Conservation (phyloP, 2,329 filamentous ascomycete genomes). For the Exserohilum turcica region DNA sequence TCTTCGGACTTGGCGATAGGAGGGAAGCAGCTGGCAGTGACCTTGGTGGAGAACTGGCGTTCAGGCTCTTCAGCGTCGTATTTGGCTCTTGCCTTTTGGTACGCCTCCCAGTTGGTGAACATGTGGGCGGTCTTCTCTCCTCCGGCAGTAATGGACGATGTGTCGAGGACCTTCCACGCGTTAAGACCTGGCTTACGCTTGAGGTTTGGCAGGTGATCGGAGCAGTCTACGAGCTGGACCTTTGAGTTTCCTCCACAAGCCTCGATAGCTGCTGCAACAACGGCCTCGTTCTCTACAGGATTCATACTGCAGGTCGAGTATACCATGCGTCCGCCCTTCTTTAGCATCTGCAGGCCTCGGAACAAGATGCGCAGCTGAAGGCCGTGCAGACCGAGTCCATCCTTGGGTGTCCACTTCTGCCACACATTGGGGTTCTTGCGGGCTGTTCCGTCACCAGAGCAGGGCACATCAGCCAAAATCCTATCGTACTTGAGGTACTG, state of each 20-base stretch:
- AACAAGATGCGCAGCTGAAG: slow-evolving; percentile 91
- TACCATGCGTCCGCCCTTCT: slow-evolving; percentile 90
- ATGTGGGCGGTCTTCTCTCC: slow-evolving; percentile 75
- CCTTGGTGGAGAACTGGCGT: slow-evolving; percentile 52
- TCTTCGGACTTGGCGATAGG: slow-evolving; percentile 59
- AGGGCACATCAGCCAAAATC: slow-evolving; percentile 94
- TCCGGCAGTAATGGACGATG: slow-evolving; percentile 30
- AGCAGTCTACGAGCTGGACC: slow-evolving; percentile 84
- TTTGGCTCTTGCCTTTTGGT: slow-evolving; percentile 70
- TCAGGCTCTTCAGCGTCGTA: slow-evolving; percentile 65
- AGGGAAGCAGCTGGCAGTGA: slow-evolving; percentile 86
- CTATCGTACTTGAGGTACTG: slow-evolving; percentile 95
- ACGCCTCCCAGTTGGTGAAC: slow-evolving; percentile 81
- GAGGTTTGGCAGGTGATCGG: slow-evolving; percentile 74
- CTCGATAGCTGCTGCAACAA: slow-evolving; percentile 84
- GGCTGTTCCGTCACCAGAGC: slow-evolving; percentile 91
- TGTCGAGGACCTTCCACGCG: slow-evolving; percentile 80
- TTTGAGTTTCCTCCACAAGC: slow-evolving; percentile 83
- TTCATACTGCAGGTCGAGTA: slow-evolving; percentile 99
- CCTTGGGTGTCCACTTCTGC: slow-evolving; percentile 91
- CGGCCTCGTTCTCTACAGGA: slow-evolving; percentile 94
- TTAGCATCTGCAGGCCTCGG: slow-evolving; percentile 91
- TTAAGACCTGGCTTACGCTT: slow-evolving; percentile 78
- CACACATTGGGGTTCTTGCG: slow-evolving; percentile 94
- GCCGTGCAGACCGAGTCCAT: slow-evolving; percentile 81